Base-by-base conservation (phyloP, 306 rosid genomes). In the Vicia villosa region DNA sequence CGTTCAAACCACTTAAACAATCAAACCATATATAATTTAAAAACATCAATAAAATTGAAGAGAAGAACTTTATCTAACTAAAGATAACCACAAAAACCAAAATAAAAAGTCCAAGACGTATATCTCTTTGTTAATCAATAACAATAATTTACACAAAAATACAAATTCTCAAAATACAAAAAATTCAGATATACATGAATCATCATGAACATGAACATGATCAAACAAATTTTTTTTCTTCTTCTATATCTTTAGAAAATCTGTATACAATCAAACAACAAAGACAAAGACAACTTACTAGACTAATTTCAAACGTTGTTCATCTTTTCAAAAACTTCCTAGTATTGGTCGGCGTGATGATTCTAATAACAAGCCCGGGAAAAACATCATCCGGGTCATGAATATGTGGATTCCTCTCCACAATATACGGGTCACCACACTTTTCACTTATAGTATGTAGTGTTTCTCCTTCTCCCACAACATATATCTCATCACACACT, bases 301-400 rank as follows among this genome's bases (percentile, higher is more conserved):
- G 46, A 59, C 3, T 59, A 16, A 36, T 36, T 49, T 43, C 28
- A 42, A 59, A 8, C 10, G 38, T 34, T 34, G 38, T 34, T 34
- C 2, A 34, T 34, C 38, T 7, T 34, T 50, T 51, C 28, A 58
- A 59, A 8, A 59, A 28, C 13, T 58, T 73, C 50, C 54, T 63
- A 16, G 73, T 41, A 15, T 47, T 54, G 17, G 70, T 42, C 19
- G 85, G 79, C 60, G 63, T 66, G 45, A 66, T 79, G 65, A 91
- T 91, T 84, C 66, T 86, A 78, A 91, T 91, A 38, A 91, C 96
- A 50, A 91, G 81, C 8, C 97, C 97, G 1, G 97, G 97, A 75
- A 81, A 91, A 2, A 91, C 96, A 74, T 91, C 97, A 75, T 89
- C 96, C 14, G 96, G 88, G 69, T 89, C 96, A 71, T 89, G 92